Base-by-base conservation (phyloP, 495 filamentous ascomycete genomes). In the Aspergillus olivimuriae region DNA sequence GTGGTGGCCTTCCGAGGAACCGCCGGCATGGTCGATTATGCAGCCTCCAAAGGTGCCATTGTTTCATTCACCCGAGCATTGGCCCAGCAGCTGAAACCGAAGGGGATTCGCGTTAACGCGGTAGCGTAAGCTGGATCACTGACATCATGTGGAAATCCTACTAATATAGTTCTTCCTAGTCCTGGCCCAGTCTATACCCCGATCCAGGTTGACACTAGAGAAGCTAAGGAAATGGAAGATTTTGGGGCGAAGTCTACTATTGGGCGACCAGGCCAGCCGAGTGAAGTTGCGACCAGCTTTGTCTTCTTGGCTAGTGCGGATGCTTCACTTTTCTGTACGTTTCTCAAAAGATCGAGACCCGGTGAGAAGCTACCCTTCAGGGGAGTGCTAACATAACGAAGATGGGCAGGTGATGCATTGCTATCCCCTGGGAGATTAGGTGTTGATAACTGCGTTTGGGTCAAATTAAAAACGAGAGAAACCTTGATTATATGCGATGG, bases 41-140 rank as follows among this genome's bases (percentile, higher is more conserved):
- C 76, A 3, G 60, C 76, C 9, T 81, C 76, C 9, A 83, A 87
- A 59, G 80, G 75, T 19, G 80, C 76, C 16, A 77, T 84, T 41
- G 64, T 74, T 14, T 61, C 70, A 1, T 83, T 83, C 53, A 84
- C 82, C 2, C 63, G 74, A 16, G 60, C 72, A 18, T 58, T 83
- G 31, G 73, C 77, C 3, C 61, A 68, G 42, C 66, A 82, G 22
- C 60, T 82, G 22, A 62, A 71, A 8, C 60, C 72, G 2, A 79
- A 77, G 54, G 80, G 78, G 5, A 84, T 84, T 47, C 59, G 76
- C 0, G 79, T 83, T 19, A 84, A 84, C 48, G 74, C 69, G 15
- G 78, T 83, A 9, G 76, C 76, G 63, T 76, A 51, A 60, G 73
- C 17, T 39, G 34, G 9, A 21, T 17, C 14, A 16, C 32, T 12